phyloP scores from a whole-genome alignment of 768 basidiomycete species.

The Mycena maculata region DNA sequence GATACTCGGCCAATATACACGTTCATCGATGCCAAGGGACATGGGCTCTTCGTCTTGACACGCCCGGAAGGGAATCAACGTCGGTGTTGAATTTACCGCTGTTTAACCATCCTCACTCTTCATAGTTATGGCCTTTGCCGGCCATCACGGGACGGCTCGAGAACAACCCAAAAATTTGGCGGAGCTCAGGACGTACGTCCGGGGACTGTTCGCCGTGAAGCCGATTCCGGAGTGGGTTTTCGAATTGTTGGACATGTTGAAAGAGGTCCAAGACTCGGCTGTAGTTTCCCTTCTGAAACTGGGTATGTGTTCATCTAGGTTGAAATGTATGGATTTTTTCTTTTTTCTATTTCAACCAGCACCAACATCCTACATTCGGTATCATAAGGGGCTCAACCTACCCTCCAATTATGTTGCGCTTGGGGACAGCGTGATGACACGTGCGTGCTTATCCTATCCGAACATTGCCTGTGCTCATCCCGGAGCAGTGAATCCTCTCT shows the following conservation, averaged over 20 bases:
- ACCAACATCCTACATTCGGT: constrained; percentile 39
- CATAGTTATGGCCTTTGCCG: constrained; percentile 26
- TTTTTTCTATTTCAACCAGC: constrained; percentile 28
- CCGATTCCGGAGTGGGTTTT: constrained; percentile 45
- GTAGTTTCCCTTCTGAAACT: constrained; percentile 14
- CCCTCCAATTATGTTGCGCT: constrained; percentile 49
- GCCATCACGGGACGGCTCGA: constrained; percentile 20
- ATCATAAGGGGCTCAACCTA: constrained; percentile 39
- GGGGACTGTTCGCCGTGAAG: constrained; percentile 18
- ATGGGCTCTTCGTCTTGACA: constrained; percentile 17
- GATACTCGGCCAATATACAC: constrained; percentile 21
- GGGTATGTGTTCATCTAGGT: background rate
- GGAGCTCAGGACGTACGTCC: constrained; percentile 27
- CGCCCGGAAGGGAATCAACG: constrained; percentile 30
- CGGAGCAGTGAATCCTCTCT: constrained; percentile 27
- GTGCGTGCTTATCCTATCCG: background rate
- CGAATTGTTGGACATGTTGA: constrained; percentile 41
- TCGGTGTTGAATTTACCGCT: constrained; percentile 9
- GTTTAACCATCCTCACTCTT: constrained; percentile 1
- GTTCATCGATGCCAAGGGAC: constrained; percentile 26
- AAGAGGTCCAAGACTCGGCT: constrained; percentile 37
- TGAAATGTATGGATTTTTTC: background rate
- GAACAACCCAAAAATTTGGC: constrained; percentile 30
- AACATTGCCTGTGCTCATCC: background rate
- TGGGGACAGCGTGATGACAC: constrained; percentile 47